Base-by-base conservation (phyloP, 441 rosid genomes). In the Populus tomentosa region DNA sequence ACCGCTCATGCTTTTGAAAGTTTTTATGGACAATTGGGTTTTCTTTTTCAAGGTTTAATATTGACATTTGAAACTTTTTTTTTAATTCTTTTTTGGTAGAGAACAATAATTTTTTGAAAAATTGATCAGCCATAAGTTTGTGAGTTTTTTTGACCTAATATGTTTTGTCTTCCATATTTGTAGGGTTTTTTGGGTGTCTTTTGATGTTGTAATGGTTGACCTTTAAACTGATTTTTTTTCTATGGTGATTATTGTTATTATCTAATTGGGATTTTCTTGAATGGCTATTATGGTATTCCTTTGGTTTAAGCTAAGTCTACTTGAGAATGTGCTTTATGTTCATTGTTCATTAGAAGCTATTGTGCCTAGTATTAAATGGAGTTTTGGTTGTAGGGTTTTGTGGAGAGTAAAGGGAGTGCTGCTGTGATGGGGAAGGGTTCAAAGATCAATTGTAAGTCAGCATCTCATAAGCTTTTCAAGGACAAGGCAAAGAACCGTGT, bases 401-500 rank as follows among this genome's bases (percentile, higher is more conserved):
- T 24, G 69, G 83, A 69, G 69, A 59, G 38, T 66, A 40, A 75
- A 21, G 38, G 74, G 86, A 76, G 13, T 33, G 40, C 33, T 16
- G 72, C 42, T 30, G 70, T 56, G 67, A 77, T 80, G 83, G 75
- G 75, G 38, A 83, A 84, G 75, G 80, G 77, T 76, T 80, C 86
- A 65, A 88, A 89, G 89, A 70, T 69, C 72, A 92, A 86, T 80
- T 94, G 99, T 84, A 94, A 91, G 88, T 94, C 98, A 76, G 84
- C 97, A 35, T 90, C 99, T 40, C 99, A 96, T 84, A 94, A 87
- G 88, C 90, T 90, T 67, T 96, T 96, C 86, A 96, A 96, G 87
- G 99, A 96, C 81, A 91, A 88, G 86, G 99, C 98, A 0, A 96
- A 93, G 87, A 96, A 93, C 74, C 96, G 98, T 46, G 99, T 96